phyloP scores from a whole-genome alignment of 495 filamentous ascomycete genomes.

The Coniosporium apollinis region DNA sequence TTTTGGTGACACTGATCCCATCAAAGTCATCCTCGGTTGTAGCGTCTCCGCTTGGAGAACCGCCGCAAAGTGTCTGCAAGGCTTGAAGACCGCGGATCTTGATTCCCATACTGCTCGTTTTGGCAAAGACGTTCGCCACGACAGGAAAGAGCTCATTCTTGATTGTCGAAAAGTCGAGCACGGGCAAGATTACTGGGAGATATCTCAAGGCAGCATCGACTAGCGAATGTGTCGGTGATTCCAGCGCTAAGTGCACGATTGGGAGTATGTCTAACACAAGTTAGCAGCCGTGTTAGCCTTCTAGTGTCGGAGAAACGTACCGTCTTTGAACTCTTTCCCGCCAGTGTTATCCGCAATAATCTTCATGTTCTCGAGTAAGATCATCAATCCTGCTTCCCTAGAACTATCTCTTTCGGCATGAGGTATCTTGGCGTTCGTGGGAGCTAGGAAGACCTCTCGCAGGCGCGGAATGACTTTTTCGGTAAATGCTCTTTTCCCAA shows the following conservation, averaged over 20 bases:
- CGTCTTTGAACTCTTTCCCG: slow-evolving; percentile 87
- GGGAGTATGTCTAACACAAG: slow-evolving; percentile 61
- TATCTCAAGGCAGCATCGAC: slow-evolving; percentile 69
- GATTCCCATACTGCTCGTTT: slow-evolving; percentile 81
- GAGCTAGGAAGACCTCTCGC: slow-evolving; percentile 58
- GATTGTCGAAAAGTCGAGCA: slow-evolving; percentile 86
- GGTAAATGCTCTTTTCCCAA: slow-evolving; percentile 56
- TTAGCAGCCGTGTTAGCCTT: neutral
- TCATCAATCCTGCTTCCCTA: slow-evolving; percentile 78
- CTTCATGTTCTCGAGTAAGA: slow-evolving; percentile 66
- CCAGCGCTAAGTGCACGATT: slow-evolving; percentile 61
- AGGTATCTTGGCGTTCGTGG: slow-evolving; percentile 21
- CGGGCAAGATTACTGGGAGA: slow-evolving; percentile 54
- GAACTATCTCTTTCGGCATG: slow-evolving; percentile 56
- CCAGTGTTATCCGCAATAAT: slow-evolving; percentile 62
- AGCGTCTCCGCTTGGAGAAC: slow-evolving; percentile 25
- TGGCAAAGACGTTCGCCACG: slow-evolving; percentile 74
- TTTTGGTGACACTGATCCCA: slow-evolving; percentile 27
- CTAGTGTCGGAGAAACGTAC: slow-evolving; percentile 27
- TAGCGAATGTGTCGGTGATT: slow-evolving; percentile 73
- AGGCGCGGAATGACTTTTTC: slow-evolving; percentile 73
- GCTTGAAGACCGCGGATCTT: slow-evolving; percentile 85
- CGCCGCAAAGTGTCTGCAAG: slow-evolving; percentile 78
- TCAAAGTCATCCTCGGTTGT: slow-evolving; percentile 46
- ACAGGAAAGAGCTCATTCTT: slow-evolving; percentile 92